Conservation (phyloP, 306 rosid species). For the Carpinus viminea region DNA sequence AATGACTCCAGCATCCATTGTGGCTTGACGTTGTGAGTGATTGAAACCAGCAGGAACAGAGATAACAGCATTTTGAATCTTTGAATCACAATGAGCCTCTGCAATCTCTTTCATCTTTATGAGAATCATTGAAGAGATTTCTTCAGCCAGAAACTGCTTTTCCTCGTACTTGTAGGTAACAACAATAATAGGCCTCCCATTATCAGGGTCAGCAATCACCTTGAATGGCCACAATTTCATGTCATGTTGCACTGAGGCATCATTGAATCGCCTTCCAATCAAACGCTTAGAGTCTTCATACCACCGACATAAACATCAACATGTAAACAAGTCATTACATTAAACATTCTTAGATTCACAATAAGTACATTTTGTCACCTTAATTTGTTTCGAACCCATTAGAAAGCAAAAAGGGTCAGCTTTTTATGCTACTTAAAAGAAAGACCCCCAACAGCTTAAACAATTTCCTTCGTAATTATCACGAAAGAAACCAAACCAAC, state of each 20-base stretch:
- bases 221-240: slow-evolving; percentile 44
- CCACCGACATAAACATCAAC: background rate
- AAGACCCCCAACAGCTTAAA: too few relatives aligned
- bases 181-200: slow-evolving; percentile 40
- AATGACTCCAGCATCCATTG: slow-evolving; percentile 43
- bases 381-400: background rate
- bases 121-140: slow-evolving; percentile 43
- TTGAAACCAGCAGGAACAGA: slow-evolving; percentile 46
- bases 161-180: slow-evolving; percentile 38
- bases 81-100: slow-evolving; percentile 34
- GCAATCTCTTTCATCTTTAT: slow-evolving; percentile 41
- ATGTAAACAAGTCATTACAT: background rate
- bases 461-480: too few relatives aligned
- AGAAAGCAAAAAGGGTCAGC: background rate
- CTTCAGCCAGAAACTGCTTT: slow-evolving; percentile 38
- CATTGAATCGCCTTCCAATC: slow-evolving; percentile 43
- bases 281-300: slow-evolving; percentile 40
- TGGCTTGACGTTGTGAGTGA: slow-evolving; percentile 39
- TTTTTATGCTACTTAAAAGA: background rate
- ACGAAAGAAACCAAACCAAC: too few relatives aligned
- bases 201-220: slow-evolving; percentile 32
- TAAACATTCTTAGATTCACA: background rate
- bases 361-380: background rate
- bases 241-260: slow-evolving; percentile 37
- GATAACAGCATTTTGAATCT: slow-evolving; percentile 35